A percentile compares a stretch with the other conserved stretches of the same genome.
phyloP scores from a whole-genome alignment of 768 basidiomycete genomes.

The Xerocomus brunneocitrinus region DNA sequence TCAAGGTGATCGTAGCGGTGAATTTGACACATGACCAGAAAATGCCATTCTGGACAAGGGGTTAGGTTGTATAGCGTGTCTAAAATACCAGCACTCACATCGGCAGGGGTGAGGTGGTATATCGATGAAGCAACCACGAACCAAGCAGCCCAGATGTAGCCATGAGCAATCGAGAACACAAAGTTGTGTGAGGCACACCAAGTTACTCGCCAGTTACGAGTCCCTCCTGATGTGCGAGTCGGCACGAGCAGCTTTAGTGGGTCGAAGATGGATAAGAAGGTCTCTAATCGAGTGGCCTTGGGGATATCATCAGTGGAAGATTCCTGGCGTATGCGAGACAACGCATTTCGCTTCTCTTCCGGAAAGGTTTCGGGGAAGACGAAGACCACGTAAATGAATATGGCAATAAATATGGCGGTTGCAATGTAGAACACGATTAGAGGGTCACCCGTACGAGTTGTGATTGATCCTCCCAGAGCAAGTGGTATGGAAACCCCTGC shows the following conservation, averaged over 20 bases:
- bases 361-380: slow-evolving; percentile 32
- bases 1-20: slow-evolving; percentile 17
- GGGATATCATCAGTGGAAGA: neutral
- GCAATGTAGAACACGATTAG: slow-evolving; percentile 22
- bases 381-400: slow-evolving; percentile 20
- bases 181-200: slow-evolving; percentile 27
- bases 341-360: slow-evolving; percentile 17
- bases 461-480: slow-evolving; percentile 28
- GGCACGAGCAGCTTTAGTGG: slow-evolving; percentile 25
- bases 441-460: slow-evolving; percentile 16
- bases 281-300: neutral
- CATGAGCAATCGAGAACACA: slow-evolving; percentile 13
- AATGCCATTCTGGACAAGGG: slow-evolving; percentile 23
- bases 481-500: slow-evolving; percentile 26
- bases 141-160: slow-evolving; percentile 15
- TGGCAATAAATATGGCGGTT: slow-evolving; percentile 7
- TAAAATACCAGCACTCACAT: slow-evolving; percentile 11
- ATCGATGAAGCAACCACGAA: slow-evolving; percentile 24
- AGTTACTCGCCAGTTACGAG: slow-evolving; percentile 27
- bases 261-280: slow-evolving; percentile 16
- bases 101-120: slow-evolving; percentile 25
- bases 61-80: neutral
- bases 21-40: slow-evolving; percentile 17
- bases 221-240: slow-evolving; percentile 10
- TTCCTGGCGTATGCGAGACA: slow-evolving; percentile 7